Conservation (phyloP, 1,139 yeast species). For the Diutina neorugosa region DNA sequence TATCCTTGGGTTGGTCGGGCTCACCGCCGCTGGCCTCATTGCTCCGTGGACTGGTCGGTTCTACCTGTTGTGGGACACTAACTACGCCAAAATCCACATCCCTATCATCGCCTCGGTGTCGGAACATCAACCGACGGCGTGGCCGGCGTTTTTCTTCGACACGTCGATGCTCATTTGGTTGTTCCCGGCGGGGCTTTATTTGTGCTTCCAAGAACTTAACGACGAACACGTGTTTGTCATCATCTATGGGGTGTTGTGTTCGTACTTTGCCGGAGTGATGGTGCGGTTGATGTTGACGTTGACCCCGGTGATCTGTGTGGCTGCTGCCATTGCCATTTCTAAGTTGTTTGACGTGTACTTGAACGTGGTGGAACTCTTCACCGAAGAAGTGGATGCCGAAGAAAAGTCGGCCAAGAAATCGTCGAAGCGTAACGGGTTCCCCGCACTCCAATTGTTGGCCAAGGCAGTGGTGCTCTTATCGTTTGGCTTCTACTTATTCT, state of each 20-base stretch:
- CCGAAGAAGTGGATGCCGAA: not conserved
- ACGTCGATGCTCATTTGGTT: slow-evolving; percentile 89
- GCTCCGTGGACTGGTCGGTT: slow-evolving; percentile 99
- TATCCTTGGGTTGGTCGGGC: slow-evolving; percentile 55
- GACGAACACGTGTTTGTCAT: slow-evolving; percentile 91
- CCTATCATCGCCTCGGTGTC: slow-evolving; percentile 98
- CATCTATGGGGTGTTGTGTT: slow-evolving; percentile 81
- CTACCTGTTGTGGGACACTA: slow-evolving; percentile 96
- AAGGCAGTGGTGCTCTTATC: slow-evolving; percentile 56
- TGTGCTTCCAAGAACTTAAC: slow-evolving; percentile 78
- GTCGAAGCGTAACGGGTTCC: slow-evolving; percentile 10
- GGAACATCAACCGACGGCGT: slow-evolving; percentile 99
- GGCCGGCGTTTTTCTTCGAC: slow-evolving; percentile 98
- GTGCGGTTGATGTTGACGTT: slow-evolving; percentile 93
- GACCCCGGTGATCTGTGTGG: slow-evolving; percentile 91
- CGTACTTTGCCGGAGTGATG: slow-evolving; percentile 99
- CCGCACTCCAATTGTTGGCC: slow-evolving; percentile 33
- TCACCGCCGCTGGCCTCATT: slow-evolving; percentile 85
- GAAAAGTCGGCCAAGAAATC: slow-evolving; percentile 4
- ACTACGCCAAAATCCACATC: slow-evolving; percentile 93
- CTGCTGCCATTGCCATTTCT: slow-evolving; percentile 78
- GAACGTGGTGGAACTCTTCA: slow-evolving; percentile 43
- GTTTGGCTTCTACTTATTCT: slow-evolving; percentile 60
- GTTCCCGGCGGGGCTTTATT: slow-evolving; percentile 94
- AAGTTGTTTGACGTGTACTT: slow-evolving; percentile 75